phyloP scores from a whole-genome alignment of 1,284 basidiomycete genomes.

The Naganishia cerealis region DNA sequence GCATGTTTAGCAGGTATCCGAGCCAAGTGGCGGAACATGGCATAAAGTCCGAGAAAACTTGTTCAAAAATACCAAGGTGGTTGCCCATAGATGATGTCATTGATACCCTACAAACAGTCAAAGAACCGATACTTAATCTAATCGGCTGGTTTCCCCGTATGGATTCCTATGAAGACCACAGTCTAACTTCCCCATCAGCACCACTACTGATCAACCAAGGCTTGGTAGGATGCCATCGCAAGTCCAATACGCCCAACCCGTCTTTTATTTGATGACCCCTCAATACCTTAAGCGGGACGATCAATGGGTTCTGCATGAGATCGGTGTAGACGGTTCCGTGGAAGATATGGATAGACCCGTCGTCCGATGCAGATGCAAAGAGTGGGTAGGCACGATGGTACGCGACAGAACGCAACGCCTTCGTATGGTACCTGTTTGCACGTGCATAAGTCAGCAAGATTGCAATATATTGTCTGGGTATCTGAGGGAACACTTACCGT shows the following conservation, averaged over 20 bases:
- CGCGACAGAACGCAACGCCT: constrained; percentile 83
- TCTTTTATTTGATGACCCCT: constrained; percentile 81
- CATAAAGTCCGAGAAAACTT: neutral
- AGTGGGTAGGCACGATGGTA: constrained; percentile 95
- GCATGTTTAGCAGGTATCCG: constrained; percentile 32
- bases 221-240: constrained; percentile 83
- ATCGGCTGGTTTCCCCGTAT: neutral
- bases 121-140: neutral
- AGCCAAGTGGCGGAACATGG: constrained; percentile 24
- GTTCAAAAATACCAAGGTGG: neutral
- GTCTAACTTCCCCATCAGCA: constrained; percentile 81
- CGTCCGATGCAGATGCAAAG: constrained; percentile 93
- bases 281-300: constrained; percentile 95
- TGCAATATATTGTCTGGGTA: neutral
- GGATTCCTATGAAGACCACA: constrained; percentile 65
- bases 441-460: constrained; percentile 3
- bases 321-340: constrained; percentile 92
- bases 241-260: constrained; percentile 84
- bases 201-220: constrained; percentile 93
- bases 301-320: constrained; percentile 89
- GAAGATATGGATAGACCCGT: constrained; percentile 95
- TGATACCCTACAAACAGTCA: neutral
- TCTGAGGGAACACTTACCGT: constrained; percentile 58
- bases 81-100: neutral
- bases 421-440: constrained; percentile 76